Percentiles rank a stretch among this genome's conserved stretches.
These are phyloP conservation scores for Acer campestre DNA, from an alignment of 345 rosid species.

Conservation along the genomic window DNA sequence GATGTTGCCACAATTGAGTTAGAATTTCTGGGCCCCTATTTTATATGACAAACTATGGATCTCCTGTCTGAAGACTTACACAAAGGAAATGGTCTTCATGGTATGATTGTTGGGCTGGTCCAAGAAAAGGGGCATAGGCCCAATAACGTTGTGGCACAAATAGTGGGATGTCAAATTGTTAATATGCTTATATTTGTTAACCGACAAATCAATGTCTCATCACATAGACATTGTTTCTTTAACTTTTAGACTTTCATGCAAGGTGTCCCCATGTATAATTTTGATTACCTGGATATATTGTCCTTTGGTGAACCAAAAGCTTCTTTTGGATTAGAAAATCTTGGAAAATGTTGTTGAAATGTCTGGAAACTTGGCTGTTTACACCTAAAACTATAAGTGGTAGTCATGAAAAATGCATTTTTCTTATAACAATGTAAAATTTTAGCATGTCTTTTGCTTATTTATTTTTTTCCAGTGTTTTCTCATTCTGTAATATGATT, in stretches of 20 bases:
- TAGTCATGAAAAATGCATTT: no score
- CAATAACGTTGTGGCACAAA: background rate
- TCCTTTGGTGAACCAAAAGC: no score
- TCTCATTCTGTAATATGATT: background rate
- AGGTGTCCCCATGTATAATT: no score
- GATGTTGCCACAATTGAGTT: background rate
- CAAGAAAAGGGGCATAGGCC: background rate
- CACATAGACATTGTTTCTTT: no score
- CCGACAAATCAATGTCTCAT: background rate
- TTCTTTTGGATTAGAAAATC: no score
- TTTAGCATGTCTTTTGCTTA: background rate
- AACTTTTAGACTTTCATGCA: no score
- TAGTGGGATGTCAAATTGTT: background rate
- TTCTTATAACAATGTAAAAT: no score
- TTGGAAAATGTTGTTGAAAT: no score
- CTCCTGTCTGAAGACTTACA: background rate
- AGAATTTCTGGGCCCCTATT: background rate
- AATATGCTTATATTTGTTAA: background rate
- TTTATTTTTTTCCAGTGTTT: background rate
- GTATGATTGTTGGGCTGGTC: background rate
- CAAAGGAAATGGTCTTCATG: background rate
- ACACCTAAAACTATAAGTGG: no score
- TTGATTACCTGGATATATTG: no score
- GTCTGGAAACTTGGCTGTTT: no score
- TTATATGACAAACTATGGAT: background rate